Percentiles rank a stretch among this genome's conserved stretches.
phyloP scores from a whole-genome alignment of 2,329 filamentous ascomycete genomes.

The Exophiala calicioides region DNA sequence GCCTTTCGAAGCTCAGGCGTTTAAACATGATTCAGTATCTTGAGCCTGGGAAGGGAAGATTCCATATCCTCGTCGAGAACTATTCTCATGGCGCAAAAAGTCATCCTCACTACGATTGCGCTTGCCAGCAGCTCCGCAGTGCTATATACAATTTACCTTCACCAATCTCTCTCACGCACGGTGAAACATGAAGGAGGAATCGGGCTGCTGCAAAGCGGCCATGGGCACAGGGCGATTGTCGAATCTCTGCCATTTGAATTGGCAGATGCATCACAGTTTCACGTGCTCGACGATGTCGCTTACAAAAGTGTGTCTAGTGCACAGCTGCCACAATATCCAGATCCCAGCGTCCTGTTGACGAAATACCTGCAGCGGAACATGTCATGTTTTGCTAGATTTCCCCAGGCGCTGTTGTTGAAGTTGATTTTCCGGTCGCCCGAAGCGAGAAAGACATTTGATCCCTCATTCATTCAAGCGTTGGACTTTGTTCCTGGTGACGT shows the following conservation, averaged over 20 bases:
- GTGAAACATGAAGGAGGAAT: background rate
- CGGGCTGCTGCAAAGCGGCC: background rate
- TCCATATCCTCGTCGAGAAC: no score
- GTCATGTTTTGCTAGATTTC: conserved; percentile 36
- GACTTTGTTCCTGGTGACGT: conserved; percentile 37
- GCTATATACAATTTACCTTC: conserved; percentile 3
- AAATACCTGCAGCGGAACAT: conserved; percentile 39
- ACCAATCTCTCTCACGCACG: background rate
- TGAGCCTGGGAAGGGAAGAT: no score
- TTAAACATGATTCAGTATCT: no score
- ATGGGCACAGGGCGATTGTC: background rate
- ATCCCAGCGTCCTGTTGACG: background rate
- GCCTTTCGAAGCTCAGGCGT: no score
- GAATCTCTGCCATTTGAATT: background rate
- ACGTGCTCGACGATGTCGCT: background rate
- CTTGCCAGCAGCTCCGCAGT: conserved; percentile 2
- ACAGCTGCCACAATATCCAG: background rate
- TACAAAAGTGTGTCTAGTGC: background rate
- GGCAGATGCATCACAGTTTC: background rate
- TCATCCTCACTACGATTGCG: background rate
- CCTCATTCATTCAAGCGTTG: conserved; percentile 32
- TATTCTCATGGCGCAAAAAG: background rate
- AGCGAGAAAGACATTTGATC: conserved; percentile 31
- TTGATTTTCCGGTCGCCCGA: conserved; percentile 26
- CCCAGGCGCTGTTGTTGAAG: conserved; percentile 36